phyloP scores from a whole-genome alignment of 352 stramenopile genomes.

The Phytophthora tentaculata region DNA sequence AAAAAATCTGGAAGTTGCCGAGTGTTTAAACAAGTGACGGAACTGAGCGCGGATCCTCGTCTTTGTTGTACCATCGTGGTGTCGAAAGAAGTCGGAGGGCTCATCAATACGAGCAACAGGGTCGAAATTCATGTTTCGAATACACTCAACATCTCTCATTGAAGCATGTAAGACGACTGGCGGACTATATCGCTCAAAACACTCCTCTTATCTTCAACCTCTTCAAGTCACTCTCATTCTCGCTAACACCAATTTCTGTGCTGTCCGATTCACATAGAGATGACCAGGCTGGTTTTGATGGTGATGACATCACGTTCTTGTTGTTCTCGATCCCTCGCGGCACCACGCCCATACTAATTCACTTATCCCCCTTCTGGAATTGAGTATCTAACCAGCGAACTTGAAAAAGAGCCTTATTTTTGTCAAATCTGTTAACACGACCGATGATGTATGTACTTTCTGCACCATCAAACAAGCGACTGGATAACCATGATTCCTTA shows the following conservation, averaged over 20 bases:
- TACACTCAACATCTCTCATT: conserved; percentile 14
- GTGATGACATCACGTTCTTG: conserved; percentile 7
- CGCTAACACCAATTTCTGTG: conserved; percentile 1
- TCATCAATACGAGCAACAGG: conserved; percentile 2
- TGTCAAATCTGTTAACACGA: conserved; percentile 6
- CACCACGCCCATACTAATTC: conserved; percentile 4
- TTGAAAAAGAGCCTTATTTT: conserved; percentile 23
- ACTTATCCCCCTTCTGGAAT: conserved; percentile 15
- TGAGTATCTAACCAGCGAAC: conserved; percentile 23
- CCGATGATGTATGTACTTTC: conserved; percentile 22
- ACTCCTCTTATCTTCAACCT: conserved; percentile 1
- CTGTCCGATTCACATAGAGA: conserved; percentile 8
- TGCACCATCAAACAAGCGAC: conserved; percentile 1
- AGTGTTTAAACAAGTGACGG: conserved; percentile 30
- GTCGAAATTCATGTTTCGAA: conserved; percentile 26
- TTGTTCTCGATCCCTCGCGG: conserved; percentile 21
- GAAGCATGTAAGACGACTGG: neutral
- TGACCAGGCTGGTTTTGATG: conserved; percentile 13
- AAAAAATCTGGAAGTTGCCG: conserved; percentile 34
- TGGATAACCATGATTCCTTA: conserved; percentile 19
- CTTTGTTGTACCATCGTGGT: conserved; percentile 3
- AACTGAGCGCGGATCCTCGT: conserved; percentile 17
- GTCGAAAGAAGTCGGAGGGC: conserved; percentile 5
- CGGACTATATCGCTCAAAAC: conserved; percentile 2
- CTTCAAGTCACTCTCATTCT: conserved; percentile 18